A percentile compares a stretch with the other conserved stretches of the same genome.
Evolutionary conservation across 2,329 filamentous ascomycete species (phyloP).

Genomic region (Fusarium vanettenii): DNA sequence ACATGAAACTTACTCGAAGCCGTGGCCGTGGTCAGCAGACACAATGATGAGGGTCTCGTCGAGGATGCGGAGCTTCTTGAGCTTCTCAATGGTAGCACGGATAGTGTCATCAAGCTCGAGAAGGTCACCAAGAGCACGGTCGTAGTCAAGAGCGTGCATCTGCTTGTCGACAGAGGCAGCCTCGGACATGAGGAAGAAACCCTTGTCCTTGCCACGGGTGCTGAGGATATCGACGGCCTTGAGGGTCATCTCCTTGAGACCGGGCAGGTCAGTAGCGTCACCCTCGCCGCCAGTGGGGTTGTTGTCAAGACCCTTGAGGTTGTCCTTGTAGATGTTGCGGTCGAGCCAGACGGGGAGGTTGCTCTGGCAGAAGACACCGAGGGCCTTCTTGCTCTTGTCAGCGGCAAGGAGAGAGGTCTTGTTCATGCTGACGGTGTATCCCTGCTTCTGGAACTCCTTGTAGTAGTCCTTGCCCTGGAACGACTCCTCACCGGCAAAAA

Average conservation of each 20-base stretch:
- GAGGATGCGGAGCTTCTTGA: constrained; percentile 72
- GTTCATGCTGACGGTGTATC: constrained; percentile 79
- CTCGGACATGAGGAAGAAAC: constrained; percentile 90
- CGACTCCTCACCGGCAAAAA: constrained; percentile 72
- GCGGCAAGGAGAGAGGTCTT: constrained; percentile 74
- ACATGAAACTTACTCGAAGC: constrained; percentile 70
- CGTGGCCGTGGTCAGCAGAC: constrained; percentile 90
- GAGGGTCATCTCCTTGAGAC: constrained; percentile 89
- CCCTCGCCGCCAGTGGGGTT: constrained; percentile 73
- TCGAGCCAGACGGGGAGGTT: constrained; percentile 89
- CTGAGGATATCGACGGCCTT: constrained; percentile 87
- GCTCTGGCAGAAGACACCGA: constrained; percentile 81
- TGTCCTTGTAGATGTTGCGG: constrained; percentile 81
- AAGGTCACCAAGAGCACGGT: constrained; percentile 85
- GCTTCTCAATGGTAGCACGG: constrained; percentile 77
- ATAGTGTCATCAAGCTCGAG: constrained; percentile 89
- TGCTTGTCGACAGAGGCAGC: constrained; percentile 89
- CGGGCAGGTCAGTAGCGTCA: constrained; percentile 79
- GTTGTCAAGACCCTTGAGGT: constrained; percentile 74
- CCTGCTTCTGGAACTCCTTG: constrained; percentile 76
- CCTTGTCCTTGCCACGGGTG: constrained; percentile 72
- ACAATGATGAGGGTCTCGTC: constrained; percentile 84
- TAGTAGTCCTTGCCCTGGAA: constrained; percentile 83
- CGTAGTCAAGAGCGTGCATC: constrained; percentile 89
- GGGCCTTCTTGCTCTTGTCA: constrained; percentile 69